A percentile compares a stretch with the other conserved stretches of the same genome.
Conservation (phyloP, 306 rosid species). For the Malus sylvestris region DNA sequence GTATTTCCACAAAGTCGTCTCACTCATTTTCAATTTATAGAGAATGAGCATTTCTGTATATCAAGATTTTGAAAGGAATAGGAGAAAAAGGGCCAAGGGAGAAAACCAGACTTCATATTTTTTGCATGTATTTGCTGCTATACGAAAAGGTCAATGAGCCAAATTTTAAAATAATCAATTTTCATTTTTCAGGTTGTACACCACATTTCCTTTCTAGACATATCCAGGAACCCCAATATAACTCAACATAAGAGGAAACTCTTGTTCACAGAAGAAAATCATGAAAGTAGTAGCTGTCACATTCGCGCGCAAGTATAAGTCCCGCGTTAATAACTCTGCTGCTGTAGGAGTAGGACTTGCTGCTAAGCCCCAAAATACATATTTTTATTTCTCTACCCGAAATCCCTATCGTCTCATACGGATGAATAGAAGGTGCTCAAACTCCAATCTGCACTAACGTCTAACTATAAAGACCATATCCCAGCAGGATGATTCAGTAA, state of each 20-base stretch:
- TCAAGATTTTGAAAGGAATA: background rate
- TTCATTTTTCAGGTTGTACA: constrained; percentile 34
- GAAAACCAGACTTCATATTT: background rate
- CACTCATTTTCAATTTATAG: background rate
- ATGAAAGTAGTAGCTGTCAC: background rate
- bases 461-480: background rate
- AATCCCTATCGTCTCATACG: background rate
- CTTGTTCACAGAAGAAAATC: background rate
- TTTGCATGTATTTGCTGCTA: constrained; percentile 3
- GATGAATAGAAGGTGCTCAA: background rate
- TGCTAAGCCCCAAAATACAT: background rate
- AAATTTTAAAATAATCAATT: constrained; percentile 19
- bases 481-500: constrained; percentile 4
- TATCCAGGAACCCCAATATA: constrained; percentile 29
- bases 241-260: constrained; percentile 28
- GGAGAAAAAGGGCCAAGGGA: background rate
- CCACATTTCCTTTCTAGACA: constrained; percentile 31
- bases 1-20: background rate
- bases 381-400: background rate
- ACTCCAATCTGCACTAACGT: background rate
- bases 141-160: constrained; percentile 36
- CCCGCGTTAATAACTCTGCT: background rate
- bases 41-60: background rate
- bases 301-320: background rate
- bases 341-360: background rate